These are phyloP conservation scores for Aureobasidium sp. DNA, from an alignment of 2,329 filamentous ascomycete species.

Conservation along the genomic window DNA sequence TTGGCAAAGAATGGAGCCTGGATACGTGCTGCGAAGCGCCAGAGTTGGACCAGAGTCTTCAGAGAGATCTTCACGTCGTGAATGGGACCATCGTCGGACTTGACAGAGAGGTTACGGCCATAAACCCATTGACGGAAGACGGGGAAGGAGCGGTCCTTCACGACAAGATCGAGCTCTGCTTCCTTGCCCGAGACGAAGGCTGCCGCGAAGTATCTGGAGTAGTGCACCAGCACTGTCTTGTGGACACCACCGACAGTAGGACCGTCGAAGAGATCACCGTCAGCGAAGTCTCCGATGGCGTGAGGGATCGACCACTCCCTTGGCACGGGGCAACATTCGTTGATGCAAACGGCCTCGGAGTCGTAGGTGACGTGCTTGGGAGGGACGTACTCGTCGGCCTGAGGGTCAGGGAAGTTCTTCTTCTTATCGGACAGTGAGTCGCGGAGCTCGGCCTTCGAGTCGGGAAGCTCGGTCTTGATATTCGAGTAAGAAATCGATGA, in stretches of 20 bases:
- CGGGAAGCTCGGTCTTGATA: background rate
- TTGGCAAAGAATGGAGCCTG: constrained; percentile 10
- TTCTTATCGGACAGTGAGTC: background rate
- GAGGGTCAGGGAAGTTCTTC: background rate
- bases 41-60: constrained; percentile 1
- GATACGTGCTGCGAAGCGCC: constrained; percentile 6
- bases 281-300: background rate
- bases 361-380: background rate
- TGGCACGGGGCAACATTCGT: background rate
- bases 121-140: constrained; percentile 2
- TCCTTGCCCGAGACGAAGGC: background rate
- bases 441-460: background rate
- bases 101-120: background rate
- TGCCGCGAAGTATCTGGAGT: background rate
- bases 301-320: background rate
- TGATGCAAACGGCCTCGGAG: background rate
- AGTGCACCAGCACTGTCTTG: background rate
- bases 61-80: background rate
- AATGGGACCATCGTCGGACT: background rate
- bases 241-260: background rate
- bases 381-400: background rate
- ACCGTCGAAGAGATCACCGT: background rate
- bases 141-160: background rate
- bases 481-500: background rate
- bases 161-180: background rate